These are phyloP conservation scores for Brassica balearica DNA, from an alignment of 441 rosid species.

Conservation along the genomic window DNA sequence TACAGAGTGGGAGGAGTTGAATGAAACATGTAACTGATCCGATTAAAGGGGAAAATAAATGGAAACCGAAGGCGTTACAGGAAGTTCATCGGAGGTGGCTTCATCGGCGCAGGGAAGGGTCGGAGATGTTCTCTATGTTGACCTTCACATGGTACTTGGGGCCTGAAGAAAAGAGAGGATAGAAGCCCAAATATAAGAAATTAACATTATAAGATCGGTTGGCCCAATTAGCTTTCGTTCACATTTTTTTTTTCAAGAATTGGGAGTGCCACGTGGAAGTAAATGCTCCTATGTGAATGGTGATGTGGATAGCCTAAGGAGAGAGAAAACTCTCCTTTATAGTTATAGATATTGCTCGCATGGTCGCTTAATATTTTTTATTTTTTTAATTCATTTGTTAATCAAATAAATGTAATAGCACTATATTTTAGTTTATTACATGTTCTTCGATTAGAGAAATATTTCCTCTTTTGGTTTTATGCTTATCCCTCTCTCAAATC, in stretches of 20 bases:
- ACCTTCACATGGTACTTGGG: too few species aligned
- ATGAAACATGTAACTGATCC: background rate
- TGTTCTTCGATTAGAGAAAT: background rate
- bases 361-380: too few species aligned
- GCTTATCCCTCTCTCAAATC: background rate
- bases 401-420: background rate
- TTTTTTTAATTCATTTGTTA: background rate
- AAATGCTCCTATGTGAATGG: too few species aligned
- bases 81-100: background rate
- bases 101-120: background rate
- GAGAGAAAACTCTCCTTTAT: background rate
- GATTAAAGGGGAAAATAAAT: background rate
- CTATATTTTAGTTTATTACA: background rate
- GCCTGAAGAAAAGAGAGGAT: too few species aligned
- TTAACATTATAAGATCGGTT: too few species aligned
- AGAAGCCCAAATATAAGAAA: too few species aligned
- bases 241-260: too few species aligned
- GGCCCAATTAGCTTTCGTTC: too few species aligned
- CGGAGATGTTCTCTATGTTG: background rate
- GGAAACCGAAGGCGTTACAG: background rate
- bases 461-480: background rate
- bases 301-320: too few species aligned
- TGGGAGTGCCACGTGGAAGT: too few species aligned
- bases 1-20: background rate
- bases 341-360: too few species aligned